Percentiles rank a stretch among this genome's conserved stretches.
phyloP scores from a whole-genome alignment of 768 basidiomycete species.

The Strobilomyces confusus region DNA sequence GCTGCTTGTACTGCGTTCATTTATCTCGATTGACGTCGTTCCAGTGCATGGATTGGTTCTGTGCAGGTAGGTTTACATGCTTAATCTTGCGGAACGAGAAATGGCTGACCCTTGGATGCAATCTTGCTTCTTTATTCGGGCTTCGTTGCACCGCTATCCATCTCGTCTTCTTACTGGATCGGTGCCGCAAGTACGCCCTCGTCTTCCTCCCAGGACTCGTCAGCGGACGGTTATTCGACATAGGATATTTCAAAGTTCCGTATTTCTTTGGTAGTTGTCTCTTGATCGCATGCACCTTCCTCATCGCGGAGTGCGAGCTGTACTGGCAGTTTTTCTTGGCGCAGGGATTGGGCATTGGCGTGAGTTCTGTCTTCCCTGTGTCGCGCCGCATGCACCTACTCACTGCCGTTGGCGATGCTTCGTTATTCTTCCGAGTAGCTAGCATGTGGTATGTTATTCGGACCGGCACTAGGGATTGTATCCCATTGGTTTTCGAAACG shows the following conservation, averaged over 20 bases:
- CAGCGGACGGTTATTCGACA: slow-evolving; percentile 67
- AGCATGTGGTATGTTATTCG: slow-evolving; percentile 57
- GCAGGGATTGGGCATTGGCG: slow-evolving; percentile 66
- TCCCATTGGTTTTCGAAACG: slow-evolving; percentile 72
- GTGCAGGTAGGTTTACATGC: slow-evolving; percentile 45
- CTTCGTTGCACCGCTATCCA: neutral
- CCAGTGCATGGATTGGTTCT: slow-evolving; percentile 78
- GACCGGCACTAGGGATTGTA: slow-evolving; percentile 54
- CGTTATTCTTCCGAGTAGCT: slow-evolving; percentile 12
- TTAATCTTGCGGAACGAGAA: neutral
- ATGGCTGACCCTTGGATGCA: neutral
- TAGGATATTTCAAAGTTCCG: slow-evolving; percentile 59
- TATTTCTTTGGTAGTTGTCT: slow-evolving; percentile 44
- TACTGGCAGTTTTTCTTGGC: slow-evolving; percentile 80
- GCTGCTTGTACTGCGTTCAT: neutral
- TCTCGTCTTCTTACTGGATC: neutral
- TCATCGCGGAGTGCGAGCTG: slow-evolving; percentile 64
- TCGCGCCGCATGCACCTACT: neutral
- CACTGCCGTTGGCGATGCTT: neutral
- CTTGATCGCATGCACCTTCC: slow-evolving; percentile 53
- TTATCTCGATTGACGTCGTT: neutral
- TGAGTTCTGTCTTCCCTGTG: slow-evolving; percentile 29
- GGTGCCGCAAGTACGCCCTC: slow-evolving; percentile 50
- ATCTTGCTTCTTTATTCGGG: neutral
- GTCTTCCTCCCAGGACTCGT: slow-evolving; percentile 60